Evolutionary conservation across 352 stramenopile genomes (phyloP).

Genomic region (Pythium scleroteichum): DNA sequence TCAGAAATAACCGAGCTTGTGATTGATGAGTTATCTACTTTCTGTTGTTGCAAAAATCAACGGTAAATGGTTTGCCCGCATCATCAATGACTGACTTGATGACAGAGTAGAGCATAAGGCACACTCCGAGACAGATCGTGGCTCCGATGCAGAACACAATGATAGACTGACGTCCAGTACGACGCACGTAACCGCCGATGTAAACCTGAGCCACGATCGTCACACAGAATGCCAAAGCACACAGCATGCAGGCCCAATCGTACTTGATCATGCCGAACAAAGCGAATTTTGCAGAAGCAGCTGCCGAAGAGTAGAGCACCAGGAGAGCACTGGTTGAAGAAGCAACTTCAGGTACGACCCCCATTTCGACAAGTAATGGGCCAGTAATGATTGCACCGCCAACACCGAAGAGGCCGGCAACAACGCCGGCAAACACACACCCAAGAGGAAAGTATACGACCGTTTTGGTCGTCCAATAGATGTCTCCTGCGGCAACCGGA

Average conservation of each 20-base stretch:
- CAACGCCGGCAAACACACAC: conserved; percentile 43
- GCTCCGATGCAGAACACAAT: conserved; percentile 52
- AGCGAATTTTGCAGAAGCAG: conserved; percentile 50
- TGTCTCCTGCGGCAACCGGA: conserved; percentile 40
- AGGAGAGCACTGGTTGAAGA: conserved; percentile 49
- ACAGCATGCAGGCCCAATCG: conserved; percentile 46
- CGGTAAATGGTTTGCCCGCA: conserved; percentile 31
- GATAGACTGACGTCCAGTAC: conserved; percentile 49
- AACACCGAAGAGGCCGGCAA: conserved; percentile 54
- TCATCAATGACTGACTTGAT: conserved; percentile 44
- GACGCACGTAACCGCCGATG: conserved; percentile 53
- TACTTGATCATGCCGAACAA: conserved; percentile 53
- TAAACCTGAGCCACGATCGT: conserved; percentile 47
- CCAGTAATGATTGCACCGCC: conserved; percentile 58
- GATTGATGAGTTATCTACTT: too few relatives aligned
- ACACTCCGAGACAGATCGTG: conserved; percentile 42
- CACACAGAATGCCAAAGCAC: conserved; percentile 42
- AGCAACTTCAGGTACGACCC: conserved; percentile 51
- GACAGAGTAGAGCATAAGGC: conserved; percentile 55
- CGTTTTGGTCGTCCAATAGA: conserved; percentile 44
- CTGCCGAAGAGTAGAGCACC: conserved; percentile 53
- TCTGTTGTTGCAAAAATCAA: conserved; percentile 12
- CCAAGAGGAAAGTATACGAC: conserved; percentile 43
- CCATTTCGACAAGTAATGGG: conserved; percentile 59
- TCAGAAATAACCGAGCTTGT: too few relatives aligned